Base-by-base conservation (phyloP, 768 basidiomycete species). In the Tremella fuciformis region DNA sequence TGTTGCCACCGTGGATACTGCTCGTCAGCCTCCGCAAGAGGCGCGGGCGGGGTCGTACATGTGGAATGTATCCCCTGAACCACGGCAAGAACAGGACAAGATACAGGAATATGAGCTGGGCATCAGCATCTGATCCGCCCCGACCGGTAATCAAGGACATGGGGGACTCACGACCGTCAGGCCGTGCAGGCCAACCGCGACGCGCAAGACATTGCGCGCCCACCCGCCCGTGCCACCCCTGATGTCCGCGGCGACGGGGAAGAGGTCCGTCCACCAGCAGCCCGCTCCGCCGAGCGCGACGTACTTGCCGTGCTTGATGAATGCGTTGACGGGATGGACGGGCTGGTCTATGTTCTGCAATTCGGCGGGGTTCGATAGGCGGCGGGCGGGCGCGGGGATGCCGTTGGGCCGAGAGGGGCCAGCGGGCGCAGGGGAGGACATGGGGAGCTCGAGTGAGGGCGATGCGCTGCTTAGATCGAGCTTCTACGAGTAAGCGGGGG, bases 1-100 rank as follows among this genome's bases (percentile, higher is more conserved):
- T 68, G 57, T 56, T 76, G 74, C 74, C 74, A 76, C 58, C 65
- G 54, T 11, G 70, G 70, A 50, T 76, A 76, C 74, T 76, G 53
- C 15, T 3, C 21, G 49, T 59, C 44, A 62, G 56, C 48, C 42
- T 22, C 1, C 22, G n/a, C 29, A 46, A 4, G 22, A 4, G 34
- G 50, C 18, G 53, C 22, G 8, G 18, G 16, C 18, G 29, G 15
- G 13, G 37, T 57, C 74, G 57, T 34, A 76, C 74, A 59, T 76
- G 69, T 47, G 74, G 74, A 16, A 74, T 71, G 40, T 72, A 72
- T 1, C 74, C 72, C 50, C 74, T 53, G 22, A 76, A 39, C 62
- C 68, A 72, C 4, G 74, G 74, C 3, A 76, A 50, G 56, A 72
- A 76, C 6, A 73, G 38, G 8, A 76, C 74, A n/a, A 76, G 67